A percentile compares a stretch with the other conserved stretches of the same genome.
phyloP scores from a whole-genome alignment of 78 protist species.

The Andalucia godoyi region DNA sequence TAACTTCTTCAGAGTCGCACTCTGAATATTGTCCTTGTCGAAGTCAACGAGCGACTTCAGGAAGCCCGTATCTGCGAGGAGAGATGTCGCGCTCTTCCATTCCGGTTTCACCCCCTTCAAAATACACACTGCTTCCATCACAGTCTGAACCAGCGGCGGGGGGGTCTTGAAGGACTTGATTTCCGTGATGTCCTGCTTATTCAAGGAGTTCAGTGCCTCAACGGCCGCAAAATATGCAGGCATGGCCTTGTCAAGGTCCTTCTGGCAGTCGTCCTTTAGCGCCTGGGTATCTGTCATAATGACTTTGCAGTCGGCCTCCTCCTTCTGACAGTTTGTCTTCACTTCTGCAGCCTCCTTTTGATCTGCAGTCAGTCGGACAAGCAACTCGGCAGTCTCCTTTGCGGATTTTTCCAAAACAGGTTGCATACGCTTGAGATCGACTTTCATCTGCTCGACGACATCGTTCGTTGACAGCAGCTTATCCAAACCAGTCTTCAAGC shows the following conservation, averaged over 20 bases:
- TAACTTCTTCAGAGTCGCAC: constrained; percentile 10
- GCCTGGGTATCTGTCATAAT: constrained; percentile 18
- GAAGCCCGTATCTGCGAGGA: constrained; percentile 10
- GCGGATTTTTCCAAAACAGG: constrained; percentile 17
- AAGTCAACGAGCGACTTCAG: constrained; percentile 13
- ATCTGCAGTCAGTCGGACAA: neutral
- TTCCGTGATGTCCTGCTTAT: constrained; percentile 32
- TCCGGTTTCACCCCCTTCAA: constrained; percentile 33
- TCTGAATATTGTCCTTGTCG: constrained; percentile 59
- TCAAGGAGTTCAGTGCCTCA: constrained; percentile 39
- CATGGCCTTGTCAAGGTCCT: constrained; percentile 31
- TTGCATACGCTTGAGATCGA: constrained; percentile 14
- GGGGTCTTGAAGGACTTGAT: constrained; percentile 43
- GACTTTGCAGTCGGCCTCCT: neutral
- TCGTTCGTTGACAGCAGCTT: constrained; percentile 41
- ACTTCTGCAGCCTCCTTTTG: neutral
- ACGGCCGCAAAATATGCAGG: constrained; percentile 47
- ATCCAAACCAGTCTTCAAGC: constrained; percentile 15
- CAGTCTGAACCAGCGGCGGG: constrained; percentile 37
- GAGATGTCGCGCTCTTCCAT: constrained; percentile 39
- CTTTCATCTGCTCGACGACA: constrained; percentile 7
- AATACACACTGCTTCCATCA: constrained; percentile 57
- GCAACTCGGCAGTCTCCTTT: neutral
- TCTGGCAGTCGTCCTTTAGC: constrained; percentile 32
- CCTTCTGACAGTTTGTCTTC: neutral